Percentiles rank a stretch among this genome's conserved stretches.
Conservation (phyloP, 148 eudicot species). For the Silene latifolia region DNA sequence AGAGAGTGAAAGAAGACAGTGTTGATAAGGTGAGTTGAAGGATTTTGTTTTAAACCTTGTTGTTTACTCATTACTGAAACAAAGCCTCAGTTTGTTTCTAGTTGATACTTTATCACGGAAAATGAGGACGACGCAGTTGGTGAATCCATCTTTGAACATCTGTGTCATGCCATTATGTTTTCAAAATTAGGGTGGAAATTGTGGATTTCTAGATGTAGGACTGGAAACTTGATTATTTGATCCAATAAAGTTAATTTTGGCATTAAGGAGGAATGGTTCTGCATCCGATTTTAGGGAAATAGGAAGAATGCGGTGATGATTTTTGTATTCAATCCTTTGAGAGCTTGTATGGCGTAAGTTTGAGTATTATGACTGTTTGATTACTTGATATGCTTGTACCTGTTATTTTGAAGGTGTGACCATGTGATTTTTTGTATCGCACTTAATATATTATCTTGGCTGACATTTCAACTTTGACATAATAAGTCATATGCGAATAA, state of each 20-base stretch:
- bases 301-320: not conserved
- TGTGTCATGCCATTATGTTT: not conserved
- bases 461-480: not conserved
- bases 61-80: not conserved
- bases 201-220: not conserved
- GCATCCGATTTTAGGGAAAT: no score
- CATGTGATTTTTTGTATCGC: no score
- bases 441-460: no score
- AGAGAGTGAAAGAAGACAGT: constrained; percentile 66
- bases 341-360: not conserved
- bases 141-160: not conserved
- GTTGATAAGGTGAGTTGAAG: constrained; percentile 46
- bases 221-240: not conserved
- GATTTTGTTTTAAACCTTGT: not conserved
- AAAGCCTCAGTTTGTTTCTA: not conserved
- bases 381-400: not conserved
- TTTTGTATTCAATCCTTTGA: not conserved
- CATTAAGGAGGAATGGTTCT: not conserved
- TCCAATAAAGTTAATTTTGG: not conserved
- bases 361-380: not conserved
- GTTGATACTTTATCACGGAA: not conserved
- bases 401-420: not conserved
- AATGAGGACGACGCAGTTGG: not conserved
- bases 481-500: not conserved
- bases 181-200: not conserved